Evolutionary conservation across 164 flowering plant genomes (phyloP), one percentile per base, ranked within the genome.

Genomic region (Berberis vulgaris): DNA sequence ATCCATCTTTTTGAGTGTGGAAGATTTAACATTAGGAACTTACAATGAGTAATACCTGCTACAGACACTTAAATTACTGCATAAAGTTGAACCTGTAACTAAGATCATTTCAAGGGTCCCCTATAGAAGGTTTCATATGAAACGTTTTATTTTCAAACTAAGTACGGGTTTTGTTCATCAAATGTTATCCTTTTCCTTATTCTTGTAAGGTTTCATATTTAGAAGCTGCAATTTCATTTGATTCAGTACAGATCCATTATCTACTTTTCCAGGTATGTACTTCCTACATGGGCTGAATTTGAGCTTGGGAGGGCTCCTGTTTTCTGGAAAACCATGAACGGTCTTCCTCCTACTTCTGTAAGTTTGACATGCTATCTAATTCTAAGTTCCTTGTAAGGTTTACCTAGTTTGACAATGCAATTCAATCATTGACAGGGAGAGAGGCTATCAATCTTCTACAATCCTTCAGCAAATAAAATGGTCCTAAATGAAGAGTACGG

Each of bases 281-380:
- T 87, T 57, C 94, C 97, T 44, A 74, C 81, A 40, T 93, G 97
- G 98, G 89, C 92, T 49, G 77, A 76, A 70, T 92, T 89, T 62
- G 95, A 89, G 63, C 66, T 89, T n/a, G 96, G 98, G 61, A 77
- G 57, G 74, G 84, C 88, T 67, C 84, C 98, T n/a, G 86, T 92
- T 0, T 92, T 71, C 68, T 92, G 95, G 95, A 89, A 89, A 81
- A 89, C 98, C 52, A 82, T 75, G 84, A 87, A 91, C 43, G 98
- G 98, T 43, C 90, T 87, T 70, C 92, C 92, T 76, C 96, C 96
- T 39, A 71, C 83, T 64, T 63, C 98, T 45, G 98, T 93, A 87
- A 53, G 91, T 70, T 52, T 45, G 39, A 26, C 54, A 38, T 42
- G 52, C 54, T 54, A 52, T 43, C 61, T 49, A 58, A 60, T 42